phyloP scores from a whole-genome alignment of 805 yeast genomes.

The Lachancea kluyveri region DNA sequence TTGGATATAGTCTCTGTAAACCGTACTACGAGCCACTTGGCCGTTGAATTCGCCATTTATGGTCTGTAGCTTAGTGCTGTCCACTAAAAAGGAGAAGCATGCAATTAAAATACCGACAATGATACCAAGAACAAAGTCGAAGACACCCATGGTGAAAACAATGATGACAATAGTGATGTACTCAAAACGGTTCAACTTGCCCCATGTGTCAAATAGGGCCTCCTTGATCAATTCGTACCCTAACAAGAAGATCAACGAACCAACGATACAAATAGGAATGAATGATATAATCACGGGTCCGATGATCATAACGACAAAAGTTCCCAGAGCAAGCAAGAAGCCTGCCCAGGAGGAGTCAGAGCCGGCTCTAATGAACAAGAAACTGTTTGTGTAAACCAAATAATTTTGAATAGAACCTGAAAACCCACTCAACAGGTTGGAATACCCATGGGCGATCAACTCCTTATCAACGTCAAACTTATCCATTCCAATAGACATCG shows the following conservation, averaged over 20 bases:
- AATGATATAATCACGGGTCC: constrained; percentile 93
- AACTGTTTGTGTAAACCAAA: constrained; percentile 89
- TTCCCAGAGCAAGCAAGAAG: constrained; percentile 76
- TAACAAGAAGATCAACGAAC: constrained; percentile 79
- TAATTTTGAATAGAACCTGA: constrained; percentile 91
- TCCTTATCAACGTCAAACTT: constrained; percentile 85
- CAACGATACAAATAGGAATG: constrained; percentile 95
- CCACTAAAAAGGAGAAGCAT: constrained; percentile 90
- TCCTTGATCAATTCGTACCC: constrained; percentile 90
- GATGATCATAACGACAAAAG: constrained; percentile 70
- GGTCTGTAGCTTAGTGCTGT: constrained; percentile 79
- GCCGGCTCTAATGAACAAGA: constrained; percentile 88
- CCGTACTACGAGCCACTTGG: constrained; percentile 83
- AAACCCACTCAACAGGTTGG: constrained; percentile 78
- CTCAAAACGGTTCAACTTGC: constrained; percentile 68
- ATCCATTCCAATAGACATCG: constrained; percentile 82
- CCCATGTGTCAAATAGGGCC: constrained; percentile 78
- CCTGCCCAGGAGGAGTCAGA: constrained; percentile 90
- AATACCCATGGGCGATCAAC: constrained; percentile 88
- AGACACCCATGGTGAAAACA: constrained; percentile 90
- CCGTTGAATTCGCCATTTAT: constrained; percentile 82
- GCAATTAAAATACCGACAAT: constrained; percentile 87
- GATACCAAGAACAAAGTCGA: constrained; percentile 92
- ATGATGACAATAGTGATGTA: constrained; percentile 79
- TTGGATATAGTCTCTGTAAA: constrained; percentile 83